These are phyloP conservation scores for Thielaviopsis punctulata DNA, from an alignment of 2,329 filamentous ascomycete genomes.

Conservation along the genomic window DNA sequence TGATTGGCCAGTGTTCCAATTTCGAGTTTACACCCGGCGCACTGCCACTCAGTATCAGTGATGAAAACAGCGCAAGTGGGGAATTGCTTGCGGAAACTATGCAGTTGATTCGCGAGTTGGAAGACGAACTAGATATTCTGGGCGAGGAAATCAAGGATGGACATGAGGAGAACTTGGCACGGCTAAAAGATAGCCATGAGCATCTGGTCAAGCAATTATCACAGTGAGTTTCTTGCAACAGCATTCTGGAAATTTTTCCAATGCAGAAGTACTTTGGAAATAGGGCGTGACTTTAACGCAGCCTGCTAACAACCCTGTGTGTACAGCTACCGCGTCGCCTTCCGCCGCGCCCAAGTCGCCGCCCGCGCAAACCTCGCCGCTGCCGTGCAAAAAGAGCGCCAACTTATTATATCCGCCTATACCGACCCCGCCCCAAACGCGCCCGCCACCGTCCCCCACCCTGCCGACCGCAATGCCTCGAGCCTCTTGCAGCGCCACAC, in stretches of 20 bases:
- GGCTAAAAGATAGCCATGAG: slow-evolving; percentile 48
- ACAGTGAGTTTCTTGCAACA: slow-evolving; percentile 29
- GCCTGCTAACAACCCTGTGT: neutral
- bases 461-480: slow-evolving; percentile 12
- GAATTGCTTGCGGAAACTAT: slow-evolving; percentile 72
- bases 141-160: slow-evolving; percentile 62
- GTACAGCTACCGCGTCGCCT: slow-evolving; percentile 41
- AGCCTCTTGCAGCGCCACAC: slow-evolving; percentile 18
- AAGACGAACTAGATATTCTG: slow-evolving; percentile 71
- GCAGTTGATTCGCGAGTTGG: slow-evolving; percentile 55
- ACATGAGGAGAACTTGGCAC: slow-evolving; percentile 29
- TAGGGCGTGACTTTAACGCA: too few relatives aligned
- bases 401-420: slow-evolving; percentile 54
- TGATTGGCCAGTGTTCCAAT: slow-evolving; percentile 41
- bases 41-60: slow-evolving; percentile 30
- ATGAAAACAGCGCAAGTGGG: slow-evolving; percentile 38
- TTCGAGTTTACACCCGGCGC: slow-evolving; percentile 43
- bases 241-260: too few relatives aligned
- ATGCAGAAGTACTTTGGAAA: too few relatives aligned
- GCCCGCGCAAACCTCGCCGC: slow-evolving; percentile 59
- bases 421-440: slow-evolving; percentile 23
- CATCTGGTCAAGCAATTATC: slow-evolving; percentile 55
- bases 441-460: neutral
- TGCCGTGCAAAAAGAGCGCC: slow-evolving; percentile 60
- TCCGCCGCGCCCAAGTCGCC: slow-evolving; percentile 64